Evolutionary conservation across 257 asterid genomes (phyloP), one percentile per base, ranked within the genome.

Genomic region (Nicotiana paniculata): DNA sequence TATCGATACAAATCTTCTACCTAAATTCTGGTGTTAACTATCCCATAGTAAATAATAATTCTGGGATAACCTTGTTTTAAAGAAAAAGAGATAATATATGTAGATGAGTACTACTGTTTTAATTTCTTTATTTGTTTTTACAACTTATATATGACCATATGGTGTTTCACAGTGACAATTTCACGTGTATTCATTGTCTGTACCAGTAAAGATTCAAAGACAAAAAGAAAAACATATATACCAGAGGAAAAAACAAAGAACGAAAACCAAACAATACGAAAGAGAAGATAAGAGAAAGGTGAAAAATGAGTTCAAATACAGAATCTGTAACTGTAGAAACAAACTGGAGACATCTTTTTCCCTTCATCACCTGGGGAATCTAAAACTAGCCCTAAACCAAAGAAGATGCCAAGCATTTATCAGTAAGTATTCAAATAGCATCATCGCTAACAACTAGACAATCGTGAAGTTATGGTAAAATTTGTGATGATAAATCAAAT

Each of bases 181-280:
- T 91, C 97, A 93, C 95, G 93, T 93, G 95, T 87, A 88, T 84
- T 54, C 91, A 68, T 88, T 86, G 30, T 79, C 33, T 84, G 35
- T 76, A 61, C 92, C 82, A 91, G 87, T 89, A 87, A 85, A 80
- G 35, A 61, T 92, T 92, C 95, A 91, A 88, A 81, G 79, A 88
- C 77, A 87, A 83, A 88, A 91, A 86, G 84, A 85, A 88, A 88
- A 91, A 87, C 86, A 84, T 87, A 84, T 72, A 84, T 72, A 48
- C 39, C 61, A 72, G 13, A 46, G 39, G 12, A 46, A 18, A 72
- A 72, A 72, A 46, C 68, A 21, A 67, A 43, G 13, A 61, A 77
- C n/a, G 10, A 39, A 69, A 53, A 76, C 30, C 5, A 80, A 84
- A 43, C 63, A 43, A 72, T 81, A 69, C 82, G 66, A 76, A 83